Evolutionary conservation across 768 basidiomycete species (phyloP), one percentile per base, ranked within the genome.

Genomic region (Kwoniella heveanensis): DNA sequence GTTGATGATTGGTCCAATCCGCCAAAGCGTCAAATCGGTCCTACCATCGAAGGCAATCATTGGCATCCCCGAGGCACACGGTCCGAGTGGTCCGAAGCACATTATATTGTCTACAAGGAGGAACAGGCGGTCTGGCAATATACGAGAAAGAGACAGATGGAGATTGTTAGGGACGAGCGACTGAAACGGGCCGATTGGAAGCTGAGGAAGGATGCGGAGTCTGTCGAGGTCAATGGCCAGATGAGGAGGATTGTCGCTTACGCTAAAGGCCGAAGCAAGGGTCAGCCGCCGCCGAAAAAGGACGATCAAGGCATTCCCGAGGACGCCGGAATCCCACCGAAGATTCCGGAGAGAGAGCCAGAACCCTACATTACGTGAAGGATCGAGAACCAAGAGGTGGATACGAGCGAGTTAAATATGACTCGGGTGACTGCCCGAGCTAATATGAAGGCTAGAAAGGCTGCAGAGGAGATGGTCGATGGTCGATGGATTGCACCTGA

Each of bases 91-190:
- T 49, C 65, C 1, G 36, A 67, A 46, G 58, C 54, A 12, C 61
- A 69, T 15, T 72, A 69, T 48, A 61, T 32, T 15, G 51, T 62
- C 0, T 72, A 72, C 60, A 66, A 66, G 32, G 54, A 62, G 49
- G 67, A 72, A 26, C 65, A 72, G 44, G 54, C 30, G 21, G 15
- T 26, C 17, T 66, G 39, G 36, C 39, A 36, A 17, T 37, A 17
- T 1, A 51, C 50, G 56, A 26, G 32, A 54, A 44, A 44, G n/a
- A 7, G 30, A 2, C 36, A n/a, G 8, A 25, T 22, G 25, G 39
- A 57, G 19, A 56, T 10, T n/a, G 30, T 19, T 37, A 52, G 52
- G 32, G 24, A 8, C 17, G 7, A 0, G 8, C 5, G 22, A 36
- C 27, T 2, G 29, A 44, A 50, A 27, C 19, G 53, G 13, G 17